phyloP scores from a whole-genome alignment of 140 eudicot genomes.

The Eryngium alpinum region DNA sequence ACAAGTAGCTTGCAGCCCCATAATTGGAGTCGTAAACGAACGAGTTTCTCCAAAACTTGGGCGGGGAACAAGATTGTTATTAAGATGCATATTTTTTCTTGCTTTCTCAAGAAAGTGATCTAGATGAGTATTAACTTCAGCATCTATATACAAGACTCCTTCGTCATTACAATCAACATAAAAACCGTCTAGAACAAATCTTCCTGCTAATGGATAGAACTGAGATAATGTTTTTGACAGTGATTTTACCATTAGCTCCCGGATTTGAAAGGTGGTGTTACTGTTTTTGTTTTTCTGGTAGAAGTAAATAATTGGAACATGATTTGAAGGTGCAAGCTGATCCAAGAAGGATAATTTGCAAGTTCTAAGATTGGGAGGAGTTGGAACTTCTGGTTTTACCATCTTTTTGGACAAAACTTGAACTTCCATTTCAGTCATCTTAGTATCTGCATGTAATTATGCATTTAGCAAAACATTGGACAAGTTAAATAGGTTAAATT shows the following conservation, averaged over 20 bases:
- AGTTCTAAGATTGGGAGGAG: neutral
- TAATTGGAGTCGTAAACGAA: neutral
- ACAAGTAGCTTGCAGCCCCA: neutral
- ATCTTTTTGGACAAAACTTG: neutral
- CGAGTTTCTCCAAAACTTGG: neutral
- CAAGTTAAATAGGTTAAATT: too few species aligned
- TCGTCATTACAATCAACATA: neutral
- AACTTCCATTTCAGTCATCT: neutral
- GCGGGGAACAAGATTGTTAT: neutral
- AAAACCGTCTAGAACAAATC: neutral
- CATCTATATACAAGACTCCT: neutral
- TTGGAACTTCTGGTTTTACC: slow-evolving; percentile 12
- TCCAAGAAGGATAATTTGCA: slow-evolving; percentile 7
- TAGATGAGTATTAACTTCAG: neutral
- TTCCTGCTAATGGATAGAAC: neutral
- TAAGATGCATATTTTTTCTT: neutral
- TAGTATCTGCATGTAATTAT: too few species aligned
- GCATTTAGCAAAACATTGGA: too few species aligned
- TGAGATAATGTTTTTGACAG: neutral
- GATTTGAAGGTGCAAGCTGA: neutral
- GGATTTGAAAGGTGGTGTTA: neutral
- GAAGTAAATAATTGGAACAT: neutral
- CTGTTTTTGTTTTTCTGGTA: neutral
- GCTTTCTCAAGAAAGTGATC: neutral
- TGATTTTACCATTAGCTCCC: neutral